These are phyloP conservation scores for Pythium insidiosum DNA, from an alignment of 352 stramenopile genomes.

Conservation along the genomic window DNA sequence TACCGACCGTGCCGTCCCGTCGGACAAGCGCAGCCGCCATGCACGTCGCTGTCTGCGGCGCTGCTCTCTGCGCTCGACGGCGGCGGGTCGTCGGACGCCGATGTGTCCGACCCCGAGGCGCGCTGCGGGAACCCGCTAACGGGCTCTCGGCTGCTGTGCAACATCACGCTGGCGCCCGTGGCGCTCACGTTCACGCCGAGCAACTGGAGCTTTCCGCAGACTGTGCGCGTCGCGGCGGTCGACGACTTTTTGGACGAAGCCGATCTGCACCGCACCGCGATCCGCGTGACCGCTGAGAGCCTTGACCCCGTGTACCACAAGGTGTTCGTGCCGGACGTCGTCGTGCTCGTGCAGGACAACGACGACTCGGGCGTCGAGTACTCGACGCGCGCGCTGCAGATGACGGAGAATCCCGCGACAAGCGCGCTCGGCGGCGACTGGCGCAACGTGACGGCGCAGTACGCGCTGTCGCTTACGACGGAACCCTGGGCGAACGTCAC, in stretches of 20 bases:
- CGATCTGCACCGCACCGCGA: constrained; percentile 51
- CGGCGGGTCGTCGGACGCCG: too few species aligned
- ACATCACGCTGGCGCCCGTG: constrained; percentile 48
- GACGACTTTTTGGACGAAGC: constrained; percentile 64
- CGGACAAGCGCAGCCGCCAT: constrained; percentile 14
- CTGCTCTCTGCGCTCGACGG: too few species aligned
- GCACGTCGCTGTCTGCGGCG: constrained; percentile 20
- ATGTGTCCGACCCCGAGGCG: not conserved
- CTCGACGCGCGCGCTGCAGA: constrained; percentile 27
- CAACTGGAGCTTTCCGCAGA: constrained; percentile 59
- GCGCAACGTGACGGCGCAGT: constrained; percentile 20
- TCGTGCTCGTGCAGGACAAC: constrained; percentile 65
- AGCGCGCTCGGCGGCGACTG: not conserved
- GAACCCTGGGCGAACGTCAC: constrained; percentile 71
- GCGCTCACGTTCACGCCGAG: constrained; percentile 33
- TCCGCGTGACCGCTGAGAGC: constrained; percentile 32
- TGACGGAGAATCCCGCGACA: constrained; percentile 46
- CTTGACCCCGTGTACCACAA: constrained; percentile 48
- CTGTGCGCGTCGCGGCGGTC: constrained; percentile 55
- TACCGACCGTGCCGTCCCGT: constrained; percentile 57
- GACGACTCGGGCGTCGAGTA: constrained; percentile 40
- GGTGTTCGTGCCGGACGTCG: constrained; percentile 47
- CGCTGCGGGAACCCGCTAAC: not conserved
- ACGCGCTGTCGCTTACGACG: constrained; percentile 37
- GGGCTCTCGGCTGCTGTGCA: constrained; percentile 31